Base-by-base conservation (phyloP, 331 rosid genomes). In the Rosa hybrid region DNA sequence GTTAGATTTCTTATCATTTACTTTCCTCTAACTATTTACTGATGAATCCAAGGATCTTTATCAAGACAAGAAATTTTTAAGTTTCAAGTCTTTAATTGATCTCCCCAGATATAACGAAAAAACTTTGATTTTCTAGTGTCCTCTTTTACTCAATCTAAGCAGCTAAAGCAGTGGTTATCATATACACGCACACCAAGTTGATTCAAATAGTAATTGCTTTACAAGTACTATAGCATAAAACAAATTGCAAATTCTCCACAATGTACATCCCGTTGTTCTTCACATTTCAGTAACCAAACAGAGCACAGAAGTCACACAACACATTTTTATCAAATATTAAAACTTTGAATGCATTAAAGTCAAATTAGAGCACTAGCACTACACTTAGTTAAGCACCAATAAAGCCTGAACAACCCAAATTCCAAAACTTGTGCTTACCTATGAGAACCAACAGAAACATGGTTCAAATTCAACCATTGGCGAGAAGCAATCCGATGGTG, bases 401-500 rank as follows among this genome's bases (percentile, higher is more conserved):
- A 67, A 54, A 27, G 56, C 75, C 63, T 44, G 45, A 53, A 45
- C 17, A 65, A 65, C 1, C 41, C 45, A 34, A 14, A 30, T 7
- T 64, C 71, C 46, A 34, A 34, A 65, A 65, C 20, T 30, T 65
- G 71, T 51, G 45, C 53, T 64, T 75, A 89, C 92, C 88, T 80
- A 76, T 60, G 71, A 74, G 90, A 86, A 84, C 71, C 56, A 64
- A 12, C 48, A 41, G 84, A 80, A 6, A 64, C 71, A 39, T 78
- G 80, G 84, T 74, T 73, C 53, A 85, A 76, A 69, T 68, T 88
- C 81, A 91, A 85, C 90, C 94, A 78, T 77, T 85, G 80, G 84
- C 88, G 21, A 90, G 91, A 60, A 90, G 90, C 56, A 87, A 87
- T 49, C 82, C 96, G 91, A 86, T 81, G 53, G 77, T 93, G 89